Conservation (phyloP, 2,329 filamentous ascomycete genomes). For the Aspergillus sp. region DNA sequence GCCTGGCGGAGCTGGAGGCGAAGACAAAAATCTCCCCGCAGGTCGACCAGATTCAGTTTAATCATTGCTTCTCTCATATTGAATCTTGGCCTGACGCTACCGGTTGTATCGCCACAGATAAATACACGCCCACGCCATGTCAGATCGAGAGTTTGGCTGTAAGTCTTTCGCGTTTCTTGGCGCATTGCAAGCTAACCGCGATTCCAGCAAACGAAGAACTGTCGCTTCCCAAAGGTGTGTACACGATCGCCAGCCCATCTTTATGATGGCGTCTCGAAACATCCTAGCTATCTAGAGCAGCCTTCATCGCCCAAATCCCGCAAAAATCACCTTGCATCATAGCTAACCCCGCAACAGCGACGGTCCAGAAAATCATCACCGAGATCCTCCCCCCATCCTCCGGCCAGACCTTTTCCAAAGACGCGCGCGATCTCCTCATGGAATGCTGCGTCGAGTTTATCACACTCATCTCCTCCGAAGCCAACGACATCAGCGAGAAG, state of each 20-base stretch:
- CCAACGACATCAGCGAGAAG: constrained; percentile 98
- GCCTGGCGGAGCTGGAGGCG: not conserved
- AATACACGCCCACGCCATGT: constrained; percentile 45
- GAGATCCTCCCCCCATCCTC: constrained; percentile 82
- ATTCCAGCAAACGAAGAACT: constrained; percentile 60
- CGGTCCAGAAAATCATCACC: constrained; percentile 82
- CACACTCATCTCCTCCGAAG: constrained; percentile 96
- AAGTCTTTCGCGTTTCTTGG: constrained; percentile 30
- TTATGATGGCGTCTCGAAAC: not conserved
- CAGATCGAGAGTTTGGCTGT: constrained; percentile 60
- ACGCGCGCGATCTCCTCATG: constrained; percentile 91
- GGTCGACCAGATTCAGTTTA: not conserved
- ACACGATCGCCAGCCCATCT: not conserved
- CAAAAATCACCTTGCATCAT: not conserved
- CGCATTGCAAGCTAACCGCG: constrained; percentile 27
- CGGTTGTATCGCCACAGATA: not conserved
- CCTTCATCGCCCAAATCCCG: not conserved
- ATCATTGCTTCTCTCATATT: not conserved
- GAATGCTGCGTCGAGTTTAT: constrained; percentile 99
- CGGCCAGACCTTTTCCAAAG: constrained; percentile 88
- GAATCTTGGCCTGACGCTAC: not conserved
- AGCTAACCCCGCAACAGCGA: constrained; percentile 52
- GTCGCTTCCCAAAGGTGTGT: constrained; percentile 62
- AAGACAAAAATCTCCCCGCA: not conserved
- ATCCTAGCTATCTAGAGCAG: not conserved